Evolutionary conservation across 345 rosid species (phyloP).

Genomic region (Lepidium aucheri): DNA sequence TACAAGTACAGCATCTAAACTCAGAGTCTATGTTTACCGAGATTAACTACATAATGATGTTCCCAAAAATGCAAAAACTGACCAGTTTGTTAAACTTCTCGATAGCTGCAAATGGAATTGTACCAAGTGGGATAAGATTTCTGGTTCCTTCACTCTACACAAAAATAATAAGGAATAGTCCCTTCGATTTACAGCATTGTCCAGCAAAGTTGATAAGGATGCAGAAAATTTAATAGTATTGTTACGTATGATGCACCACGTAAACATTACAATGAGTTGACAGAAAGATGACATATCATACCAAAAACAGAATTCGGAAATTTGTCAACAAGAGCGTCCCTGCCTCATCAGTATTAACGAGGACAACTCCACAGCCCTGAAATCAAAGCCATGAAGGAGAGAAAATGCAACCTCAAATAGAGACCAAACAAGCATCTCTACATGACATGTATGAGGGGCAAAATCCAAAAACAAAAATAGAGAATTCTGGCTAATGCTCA

Average conservation of each 20-base stretch:
- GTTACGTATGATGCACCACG: constrained; percentile 1
- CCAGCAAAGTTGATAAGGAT: neutral
- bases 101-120: constrained; percentile 73
- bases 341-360: constrained; percentile 73
- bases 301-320: constrained; percentile 89
- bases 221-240: neutral
- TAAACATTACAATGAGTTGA: neutral
- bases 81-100: constrained; percentile 93
- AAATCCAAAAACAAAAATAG: neutral
- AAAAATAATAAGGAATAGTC: constrained; percentile 13
- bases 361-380: constrained; percentile 81
- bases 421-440: neutral
- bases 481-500: neutral
- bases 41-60: constrained; percentile 1
- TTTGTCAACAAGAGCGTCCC: constrained; percentile 84
- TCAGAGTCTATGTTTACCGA: neutral
- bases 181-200: neutral
- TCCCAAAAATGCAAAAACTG: constrained; percentile 21
- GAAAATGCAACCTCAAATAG: neutral
- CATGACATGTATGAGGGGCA: neutral
- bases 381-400: constrained; percentile 17
- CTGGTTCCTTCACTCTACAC: constrained; percentile 72
- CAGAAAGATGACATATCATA: constrained; percentile 31
- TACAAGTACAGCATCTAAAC: neutral
- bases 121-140: constrained; percentile 65